A percentile compares a stretch with the other conserved stretches of the same genome.
Evolutionary conservation across 805 yeast genomes (phyloP).

Genomic region (Starmera caribaea): DNA sequence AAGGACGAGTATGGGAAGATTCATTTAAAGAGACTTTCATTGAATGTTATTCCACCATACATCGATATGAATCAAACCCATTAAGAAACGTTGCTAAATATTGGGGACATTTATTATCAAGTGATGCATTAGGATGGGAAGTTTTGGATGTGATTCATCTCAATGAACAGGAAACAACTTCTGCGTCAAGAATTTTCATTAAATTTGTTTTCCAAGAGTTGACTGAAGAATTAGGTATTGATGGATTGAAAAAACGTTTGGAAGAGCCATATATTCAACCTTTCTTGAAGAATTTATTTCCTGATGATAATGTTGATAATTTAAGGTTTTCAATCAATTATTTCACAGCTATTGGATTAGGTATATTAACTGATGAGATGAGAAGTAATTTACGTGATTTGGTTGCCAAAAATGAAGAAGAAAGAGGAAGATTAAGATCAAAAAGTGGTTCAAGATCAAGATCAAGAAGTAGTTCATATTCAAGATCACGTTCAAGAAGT

Average conservation of each 20-base stretch:
- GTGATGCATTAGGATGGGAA: slow-evolving; percentile 59
- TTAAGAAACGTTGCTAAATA: slow-evolving; percentile 72
- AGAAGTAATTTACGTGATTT: slow-evolving; percentile 39
- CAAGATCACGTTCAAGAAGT: slow-evolving; percentile 11
- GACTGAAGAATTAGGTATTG: slow-evolving; percentile 64
- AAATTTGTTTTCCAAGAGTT: slow-evolving; percentile 75
- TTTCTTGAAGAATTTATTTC: slow-evolving; percentile 53
- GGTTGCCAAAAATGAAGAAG: slow-evolving; percentile 16
- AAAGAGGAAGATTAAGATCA: slow-evolving; percentile 5
- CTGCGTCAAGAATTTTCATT: slow-evolving; percentile 71
- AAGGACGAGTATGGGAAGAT: slow-evolving; percentile 45
- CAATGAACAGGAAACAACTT: slow-evolving; percentile 65
- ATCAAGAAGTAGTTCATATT: slow-evolving; percentile 4
- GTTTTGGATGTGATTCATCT: slow-evolving; percentile 45
- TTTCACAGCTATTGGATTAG: slow-evolving; percentile 89
- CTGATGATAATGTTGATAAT: slow-evolving; percentile 39
- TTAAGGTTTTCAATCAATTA: slow-evolving; percentile 76
- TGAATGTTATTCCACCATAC: slow-evolving; percentile 46
- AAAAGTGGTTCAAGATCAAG: slow-evolving; percentile 16
- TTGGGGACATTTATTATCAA: slow-evolving; percentile 77
- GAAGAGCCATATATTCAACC: slow-evolving; percentile 42
- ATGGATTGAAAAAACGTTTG: slow-evolving; percentile 37
- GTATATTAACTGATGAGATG: slow-evolving; percentile 75
- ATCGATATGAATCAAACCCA: slow-evolving; percentile 61
- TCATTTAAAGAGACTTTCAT: slow-evolving; percentile 45